Base-by-base conservation (phyloP, 306 rosid species). In the Quercus glauca region DNA sequence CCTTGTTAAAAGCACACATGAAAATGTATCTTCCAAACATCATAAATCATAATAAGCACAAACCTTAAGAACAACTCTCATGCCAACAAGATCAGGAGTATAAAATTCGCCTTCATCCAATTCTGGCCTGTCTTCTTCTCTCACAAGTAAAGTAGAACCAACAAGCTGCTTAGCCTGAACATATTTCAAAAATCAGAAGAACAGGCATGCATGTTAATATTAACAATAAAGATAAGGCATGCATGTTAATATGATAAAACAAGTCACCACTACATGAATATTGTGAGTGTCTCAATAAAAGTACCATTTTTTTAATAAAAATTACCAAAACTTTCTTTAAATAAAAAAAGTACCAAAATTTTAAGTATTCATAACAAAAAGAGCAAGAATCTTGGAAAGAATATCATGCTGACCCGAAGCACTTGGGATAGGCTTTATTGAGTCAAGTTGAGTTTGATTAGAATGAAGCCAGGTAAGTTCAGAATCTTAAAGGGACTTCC, bases 91-190 rank as follows among this genome's bases (percentile, higher is more conserved):
- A 87, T 95, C 99, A 55, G 83, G 95, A 8, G 96, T 73, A 81
- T 95, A 95, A 83, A 89, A 88, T 87, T 95, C 97, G 67, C 92
- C 99, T 70, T 95, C 97, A 76, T 90, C 94, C 61, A 95, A 79
- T 61, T 89, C 87, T 2, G 98, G 99, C 81, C 87, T 92, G 69
- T 95, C 98, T 85, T 91, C 99, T 83, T 90, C 86, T 23, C 79
- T 90, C 81, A 93, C 99, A 53, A 95, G 94, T 83, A 95, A 77
- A 73, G 94, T 89, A 57, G 99, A 82, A 2, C 99, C 99, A 73
- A 90, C 75, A 74, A 95, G 97, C 87, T 78, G 84, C 90, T 90
- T 91, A 73, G 99, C 99, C 99, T 95, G 88, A 79, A 77, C 45
- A 26, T 45, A 84, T 71, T 68, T 59, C 65, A 79, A 78, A 73